Evolutionary conservation across 345 rosid species (phyloP).

Genomic region (Cardamine resedifolia): DNA sequence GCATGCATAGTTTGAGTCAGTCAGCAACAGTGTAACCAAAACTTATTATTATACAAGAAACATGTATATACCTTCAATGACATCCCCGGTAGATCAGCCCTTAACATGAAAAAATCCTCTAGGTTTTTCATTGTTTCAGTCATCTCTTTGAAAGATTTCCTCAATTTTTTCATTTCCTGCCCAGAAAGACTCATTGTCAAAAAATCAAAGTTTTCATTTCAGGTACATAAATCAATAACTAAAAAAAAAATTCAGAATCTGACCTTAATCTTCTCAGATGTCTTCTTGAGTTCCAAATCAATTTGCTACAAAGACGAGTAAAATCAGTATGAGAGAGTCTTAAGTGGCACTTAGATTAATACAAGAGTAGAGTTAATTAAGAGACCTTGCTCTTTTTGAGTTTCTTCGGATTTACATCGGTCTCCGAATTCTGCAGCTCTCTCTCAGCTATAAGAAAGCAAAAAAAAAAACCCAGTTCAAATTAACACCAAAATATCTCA

Average conservation of each 20-base stretch:
- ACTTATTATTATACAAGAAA: not conserved
- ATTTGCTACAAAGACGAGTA: not conserved
- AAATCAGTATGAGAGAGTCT: not conserved
- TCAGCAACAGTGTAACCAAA: not conserved
- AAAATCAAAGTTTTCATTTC: not conserved
- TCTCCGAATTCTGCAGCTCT: not conserved
- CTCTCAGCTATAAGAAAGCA: not conserved
- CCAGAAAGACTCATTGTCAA: not conserved
- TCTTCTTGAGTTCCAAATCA: not conserved
- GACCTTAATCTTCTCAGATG: not conserved
- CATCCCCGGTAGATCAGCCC: not conserved
- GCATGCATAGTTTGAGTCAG: not conserved
- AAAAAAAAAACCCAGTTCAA: too few relatives aligned
- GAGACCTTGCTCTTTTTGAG: not conserved
- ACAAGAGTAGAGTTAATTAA: too few relatives aligned
- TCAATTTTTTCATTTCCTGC: constrained; percentile 6
- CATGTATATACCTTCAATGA: not conserved
- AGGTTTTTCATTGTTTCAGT: constrained; percentile 7
- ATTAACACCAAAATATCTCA: too few relatives aligned
- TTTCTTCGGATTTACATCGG: not conserved
- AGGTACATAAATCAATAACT: too few relatives aligned
- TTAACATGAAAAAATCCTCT: not conserved
- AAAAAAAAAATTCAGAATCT: not conserved
- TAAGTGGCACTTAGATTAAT: too few relatives aligned
- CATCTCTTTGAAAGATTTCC: not conserved